Base-by-base conservation (phyloP, 73 alveolate species). In the Tetrahymena thermophila region DNA sequence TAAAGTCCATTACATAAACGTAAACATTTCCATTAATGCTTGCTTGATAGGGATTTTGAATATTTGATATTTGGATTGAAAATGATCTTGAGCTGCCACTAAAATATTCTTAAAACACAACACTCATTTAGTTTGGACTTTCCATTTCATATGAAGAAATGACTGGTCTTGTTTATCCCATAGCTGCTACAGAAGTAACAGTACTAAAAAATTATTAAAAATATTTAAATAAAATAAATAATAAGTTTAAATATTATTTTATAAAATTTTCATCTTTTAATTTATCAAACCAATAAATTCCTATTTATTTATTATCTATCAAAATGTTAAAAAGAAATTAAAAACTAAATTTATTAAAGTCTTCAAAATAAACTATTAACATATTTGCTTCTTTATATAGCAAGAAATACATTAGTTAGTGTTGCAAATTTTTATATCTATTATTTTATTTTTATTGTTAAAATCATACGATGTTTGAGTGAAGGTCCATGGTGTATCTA, bases 81-180 rank as follows among this genome's bases (percentile, higher is more conserved):
- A 71, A 71, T 71, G 89, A 71, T 71, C 89, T 71, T 0, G 89
- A 8, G 31, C 11, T 71, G n/a, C 89, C 89, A 71, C 23, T 31
- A 25, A 71, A 71, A 31, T 19, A 71, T 71, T 71, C 89, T 8
- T n/a, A 71, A 71, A 71, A 71, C 8, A 71, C 89, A 71, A 71
- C 89, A 71, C 89, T 71, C 89, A 71, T 71, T 71, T 71, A 71
- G 89, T 71, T 71, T n/a, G 89, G 89, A 31, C 89, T 71, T 71
- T 71, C 89, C 89, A 71, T 71, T 28, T 71, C 89, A 25, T 19
- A 71, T 1, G 89, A 71, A 71, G 35, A n/a, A 28, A 71, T 71
- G 9, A 71, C 89, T 1, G 89, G 89, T 8, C 89, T 71, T 71
- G 89, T 31, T 71, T 71, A 71, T 23, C 89, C 89, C 89, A 71